Conservation (phyloP, 352 stramenopile genomes). For the Bremia lactucae region DNA sequence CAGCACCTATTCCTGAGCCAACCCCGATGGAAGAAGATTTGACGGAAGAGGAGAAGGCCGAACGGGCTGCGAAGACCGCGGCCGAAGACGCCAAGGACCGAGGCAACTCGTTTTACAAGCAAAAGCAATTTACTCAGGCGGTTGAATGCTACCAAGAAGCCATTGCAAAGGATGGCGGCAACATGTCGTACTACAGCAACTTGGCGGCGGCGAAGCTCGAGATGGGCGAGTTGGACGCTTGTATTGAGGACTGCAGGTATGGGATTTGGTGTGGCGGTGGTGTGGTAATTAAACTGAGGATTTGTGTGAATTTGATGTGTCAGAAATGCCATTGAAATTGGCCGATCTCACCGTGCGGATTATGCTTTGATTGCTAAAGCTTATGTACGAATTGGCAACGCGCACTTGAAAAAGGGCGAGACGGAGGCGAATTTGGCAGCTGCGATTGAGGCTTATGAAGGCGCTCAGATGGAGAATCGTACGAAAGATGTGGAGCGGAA, state of each 20-base stretch:
- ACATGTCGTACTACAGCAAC: slow-evolving; percentile 97
- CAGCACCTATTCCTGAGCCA: slow-evolving; percentile 28
- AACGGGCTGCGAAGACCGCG: slow-evolving; percentile 44
- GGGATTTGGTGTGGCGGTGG: slow-evolving; percentile 7
- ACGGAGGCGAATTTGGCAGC: slow-evolving; percentile 75
- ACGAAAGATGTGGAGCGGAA: slow-evolving; percentile 91
- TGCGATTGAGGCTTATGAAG: slow-evolving; percentile 84
- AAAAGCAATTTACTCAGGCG: slow-evolving; percentile 91
- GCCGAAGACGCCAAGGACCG: slow-evolving; percentile 89
- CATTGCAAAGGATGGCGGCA: slow-evolving; percentile 89
- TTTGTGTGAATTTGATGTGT: slow-evolving; percentile 1
- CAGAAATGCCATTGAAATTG: slow-evolving; percentile 91
- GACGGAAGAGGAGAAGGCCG: slow-evolving; percentile 74
- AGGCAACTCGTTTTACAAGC: slow-evolving; percentile 96
- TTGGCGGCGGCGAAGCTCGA: slow-evolving; percentile 96
- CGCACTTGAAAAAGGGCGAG: slow-evolving; percentile 91
- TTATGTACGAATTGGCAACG: slow-evolving; percentile 93
- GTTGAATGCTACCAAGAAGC: slow-evolving; percentile 94
- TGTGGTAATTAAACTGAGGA: not conserved
- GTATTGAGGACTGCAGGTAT: slow-evolving; percentile 88
- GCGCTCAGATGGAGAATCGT: slow-evolving; percentile 80
- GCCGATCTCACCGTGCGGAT: slow-evolving; percentile 88
- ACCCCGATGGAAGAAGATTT: slow-evolving; percentile 80
- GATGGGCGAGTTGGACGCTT: slow-evolving; percentile 91
- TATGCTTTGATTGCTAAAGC: slow-evolving; percentile 95